These are phyloP conservation scores for Neopestalotiopsis clavispora DNA, from an alignment of 2,329 filamentous ascomycete genomes.

Conservation along the genomic window DNA sequence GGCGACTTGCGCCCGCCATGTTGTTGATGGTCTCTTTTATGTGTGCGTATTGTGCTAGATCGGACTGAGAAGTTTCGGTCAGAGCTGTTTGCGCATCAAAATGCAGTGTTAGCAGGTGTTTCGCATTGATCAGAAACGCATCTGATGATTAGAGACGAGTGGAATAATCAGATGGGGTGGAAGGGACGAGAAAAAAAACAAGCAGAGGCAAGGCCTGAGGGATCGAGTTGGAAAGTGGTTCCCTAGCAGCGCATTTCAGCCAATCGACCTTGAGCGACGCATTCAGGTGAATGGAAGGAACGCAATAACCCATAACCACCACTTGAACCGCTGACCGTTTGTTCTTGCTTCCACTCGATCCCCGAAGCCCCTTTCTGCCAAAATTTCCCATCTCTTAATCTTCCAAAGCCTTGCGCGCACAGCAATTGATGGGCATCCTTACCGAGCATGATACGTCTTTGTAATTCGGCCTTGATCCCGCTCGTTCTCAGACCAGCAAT, in stretches of 20 bases:
- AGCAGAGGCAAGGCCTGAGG: not conserved
- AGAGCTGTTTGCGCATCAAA: constrained; percentile 24
- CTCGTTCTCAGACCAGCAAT: constrained; percentile 76
- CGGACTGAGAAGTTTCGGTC: constrained; percentile 25
- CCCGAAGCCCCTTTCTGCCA: not conserved
- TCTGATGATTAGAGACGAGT: not conserved
- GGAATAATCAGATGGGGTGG: not conserved
- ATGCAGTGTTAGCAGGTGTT: constrained; percentile 2
- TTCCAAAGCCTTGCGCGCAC: constrained; percentile 10
- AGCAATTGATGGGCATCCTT: constrained; percentile 45
- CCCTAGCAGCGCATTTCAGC: not conserved
- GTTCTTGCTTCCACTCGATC: not conserved
- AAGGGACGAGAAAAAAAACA: not conserved
- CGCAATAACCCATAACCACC: not conserved
- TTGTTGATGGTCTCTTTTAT: constrained; percentile 19
- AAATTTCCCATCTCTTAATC: constrained; percentile 14
- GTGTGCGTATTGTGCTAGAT: constrained; percentile 24
- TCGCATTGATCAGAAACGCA: not conserved
- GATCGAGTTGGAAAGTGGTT: not conserved
- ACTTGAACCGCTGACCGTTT: not conserved
- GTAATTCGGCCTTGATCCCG: constrained; percentile 84
- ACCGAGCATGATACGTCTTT: constrained; percentile 80
- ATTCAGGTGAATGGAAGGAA: not conserved
- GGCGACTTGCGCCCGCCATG: constrained; percentile 14
- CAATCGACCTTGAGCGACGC: not conserved